Base-by-base conservation (phyloP, 306 rosid species). In the Lagenaria siceraria region DNA sequence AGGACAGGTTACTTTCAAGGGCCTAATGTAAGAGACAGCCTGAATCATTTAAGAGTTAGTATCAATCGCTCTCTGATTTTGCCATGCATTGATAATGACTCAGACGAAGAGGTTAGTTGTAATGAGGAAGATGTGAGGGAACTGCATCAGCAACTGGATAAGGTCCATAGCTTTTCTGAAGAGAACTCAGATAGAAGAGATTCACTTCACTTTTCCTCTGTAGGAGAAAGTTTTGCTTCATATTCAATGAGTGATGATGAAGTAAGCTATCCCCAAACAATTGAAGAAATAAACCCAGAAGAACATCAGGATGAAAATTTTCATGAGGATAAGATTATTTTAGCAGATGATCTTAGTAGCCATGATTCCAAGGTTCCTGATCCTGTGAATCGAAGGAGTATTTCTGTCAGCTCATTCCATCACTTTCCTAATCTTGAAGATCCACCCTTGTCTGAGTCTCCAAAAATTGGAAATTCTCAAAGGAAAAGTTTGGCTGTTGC, bases 391-490 rank as follows among this genome's bases (percentile, higher is more conserved):
- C 86, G 82, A 85, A 89, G 81, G 52, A 85, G 91, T 83, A 83
- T 89, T 81, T 92, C 96, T n/a, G 84, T 95, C 77, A 86, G 86
- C 60, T 86, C 91, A 72, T 59, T 84, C 55, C 25, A 80, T 63
- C 86, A 40, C 82, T 83, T 93, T 71, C 87, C 92, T 46, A 80
- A 84, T 70, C 86, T 92, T 38, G 93, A 88, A 83, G 98, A 86
- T 78, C 99, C 97, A 51, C 81, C 76, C 22, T 56, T 90, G 83
- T 86, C 98, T 0, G 99, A 95, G 85, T 95, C 99, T 82, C 99
- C 99, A 29, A 95, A 89, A 85, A 75, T 95, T 69, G 88, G 91
- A 76, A 95, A 88, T 74, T 52, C 80, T 62, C 90, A 79, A 55
- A 88, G 93, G 86, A 90, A 87, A 81, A 92, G 98, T 61, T 71